These are phyloP conservation scores for Erysimum cheiri DNA, from an alignment of 441 rosid species.

Conservation along the genomic window DNA sequence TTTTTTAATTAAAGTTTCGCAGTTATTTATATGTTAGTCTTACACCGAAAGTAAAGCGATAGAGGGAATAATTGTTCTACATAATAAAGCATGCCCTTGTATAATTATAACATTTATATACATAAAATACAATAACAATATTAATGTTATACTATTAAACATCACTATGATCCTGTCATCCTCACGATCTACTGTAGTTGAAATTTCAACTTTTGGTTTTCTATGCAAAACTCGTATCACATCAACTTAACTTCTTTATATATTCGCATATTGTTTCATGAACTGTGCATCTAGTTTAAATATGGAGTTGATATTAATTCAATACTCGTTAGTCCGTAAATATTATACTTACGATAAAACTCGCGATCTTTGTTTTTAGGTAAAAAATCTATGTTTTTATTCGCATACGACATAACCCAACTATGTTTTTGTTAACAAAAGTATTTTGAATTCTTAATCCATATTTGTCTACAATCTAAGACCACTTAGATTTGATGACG, in stretches of 20 bases:
- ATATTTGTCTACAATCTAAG: no score
- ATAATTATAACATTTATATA: constrained; percentile 5
- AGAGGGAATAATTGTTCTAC: constrained; percentile 24
- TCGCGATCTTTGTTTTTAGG: neutral
- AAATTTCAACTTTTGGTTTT: neutral
- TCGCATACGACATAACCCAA: neutral
- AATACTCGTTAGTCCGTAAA: constrained; percentile 1
- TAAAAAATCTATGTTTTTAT: neutral
- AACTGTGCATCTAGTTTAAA: neutral
- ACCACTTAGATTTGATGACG: no score
- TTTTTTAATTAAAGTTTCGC: neutral
- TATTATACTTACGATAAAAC: neutral
- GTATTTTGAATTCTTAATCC: neutral
- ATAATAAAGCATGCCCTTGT: neutral
- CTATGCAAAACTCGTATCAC: neutral
- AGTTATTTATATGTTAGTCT: neutral
- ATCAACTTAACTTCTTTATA: neutral
- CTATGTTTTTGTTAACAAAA: neutral
- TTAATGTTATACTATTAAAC: neutral
- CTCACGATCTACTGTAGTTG: neutral
- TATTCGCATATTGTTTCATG: neutral
- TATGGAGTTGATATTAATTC: neutral
- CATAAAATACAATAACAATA: neutral
- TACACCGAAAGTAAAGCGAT: constrained; percentile 29
- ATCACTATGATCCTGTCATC: neutral